Evolutionary conservation across 768 basidiomycete species (phyloP).

Genomic region (Tulasnella sp.): DNA sequence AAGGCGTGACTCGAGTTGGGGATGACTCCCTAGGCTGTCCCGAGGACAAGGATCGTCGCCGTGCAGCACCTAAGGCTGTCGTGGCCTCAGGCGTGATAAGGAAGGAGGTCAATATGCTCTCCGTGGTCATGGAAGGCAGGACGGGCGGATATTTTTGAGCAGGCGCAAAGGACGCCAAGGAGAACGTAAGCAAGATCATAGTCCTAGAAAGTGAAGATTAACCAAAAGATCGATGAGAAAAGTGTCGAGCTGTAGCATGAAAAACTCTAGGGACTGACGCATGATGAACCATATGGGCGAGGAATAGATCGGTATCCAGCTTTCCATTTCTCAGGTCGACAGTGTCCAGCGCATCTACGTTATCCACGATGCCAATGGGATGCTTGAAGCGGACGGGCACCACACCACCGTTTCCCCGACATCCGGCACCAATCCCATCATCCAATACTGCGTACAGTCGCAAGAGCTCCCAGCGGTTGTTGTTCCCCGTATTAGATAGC

Average conservation of each 20-base stretch:
- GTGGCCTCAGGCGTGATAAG: not conserved
- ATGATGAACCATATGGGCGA: conserved; percentile 12
- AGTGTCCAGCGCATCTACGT: not conserved
- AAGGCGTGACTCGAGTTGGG: not conserved
- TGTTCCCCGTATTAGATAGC: not conserved
- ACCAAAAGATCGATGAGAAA: not conserved
- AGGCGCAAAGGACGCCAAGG: not conserved
- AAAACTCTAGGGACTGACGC: not conserved
- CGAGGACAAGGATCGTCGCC: not conserved
- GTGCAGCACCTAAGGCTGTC: no score
- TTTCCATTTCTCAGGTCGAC: not conserved
- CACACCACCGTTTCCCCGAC: not conserved
- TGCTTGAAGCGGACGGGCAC: conserved; percentile 2
- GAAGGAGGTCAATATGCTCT: not conserved
- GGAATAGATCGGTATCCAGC: conserved; percentile 10
- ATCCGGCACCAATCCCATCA: conserved; percentile 2
- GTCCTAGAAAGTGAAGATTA: not conserved
- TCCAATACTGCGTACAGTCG: not conserved
- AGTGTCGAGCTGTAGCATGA: not conserved
- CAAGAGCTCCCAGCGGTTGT: conserved; percentile 1
- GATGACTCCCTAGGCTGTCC: not conserved
- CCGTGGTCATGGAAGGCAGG: not conserved
- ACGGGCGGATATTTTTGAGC: not conserved
- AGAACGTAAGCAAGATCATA: conserved; percentile 3
- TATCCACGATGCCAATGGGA: conserved; percentile 6